Conservation (phyloP, 1,284 basidiomycete species). For the Amylostereum areolatum region DNA sequence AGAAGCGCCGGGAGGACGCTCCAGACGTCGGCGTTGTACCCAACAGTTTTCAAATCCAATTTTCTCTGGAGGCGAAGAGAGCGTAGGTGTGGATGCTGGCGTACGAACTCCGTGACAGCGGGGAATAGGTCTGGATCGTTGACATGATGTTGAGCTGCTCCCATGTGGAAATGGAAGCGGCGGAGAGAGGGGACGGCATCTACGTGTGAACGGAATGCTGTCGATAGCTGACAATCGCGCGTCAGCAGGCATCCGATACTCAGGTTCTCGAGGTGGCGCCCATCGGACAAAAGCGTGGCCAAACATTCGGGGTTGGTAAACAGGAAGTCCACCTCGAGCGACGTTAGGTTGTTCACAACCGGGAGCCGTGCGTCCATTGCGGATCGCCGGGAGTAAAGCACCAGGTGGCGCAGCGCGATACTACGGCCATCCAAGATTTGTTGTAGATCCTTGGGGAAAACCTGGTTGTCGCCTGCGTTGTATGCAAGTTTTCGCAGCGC, state of each 20-base stretch:
- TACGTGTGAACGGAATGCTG: slow-evolving; percentile 39
- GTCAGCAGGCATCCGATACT: slow-evolving; percentile 46
- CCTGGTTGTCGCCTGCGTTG: slow-evolving; percentile 31
- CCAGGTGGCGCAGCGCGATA: slow-evolving; percentile 46
- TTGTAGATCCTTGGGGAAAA: slow-evolving; percentile 28
- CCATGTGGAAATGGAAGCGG: slow-evolving; percentile 55
- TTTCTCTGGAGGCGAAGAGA: slow-evolving; percentile 47
- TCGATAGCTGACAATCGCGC: slow-evolving; percentile 33
- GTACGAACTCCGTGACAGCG: slow-evolving; percentile 58
- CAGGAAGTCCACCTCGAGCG: slow-evolving; percentile 53
- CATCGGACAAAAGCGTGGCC: slow-evolving; percentile 50
- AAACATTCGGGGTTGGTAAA: slow-evolving; percentile 47
- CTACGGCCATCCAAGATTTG: slow-evolving; percentile 50
- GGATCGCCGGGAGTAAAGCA: slow-evolving; percentile 51
- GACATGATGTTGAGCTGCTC: slow-evolving; percentile 32
- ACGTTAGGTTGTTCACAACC: slow-evolving; percentile 57
- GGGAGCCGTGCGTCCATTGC: slow-evolving; percentile 47
- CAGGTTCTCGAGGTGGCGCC: slow-evolving; percentile 57
- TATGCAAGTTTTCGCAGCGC: slow-evolving; percentile 56
- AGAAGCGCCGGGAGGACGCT: slow-evolving; percentile 58
- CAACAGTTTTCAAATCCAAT: slow-evolving; percentile 36
- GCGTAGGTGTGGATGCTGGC: slow-evolving; percentile 45
- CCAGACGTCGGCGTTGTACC: slow-evolving; percentile 63
- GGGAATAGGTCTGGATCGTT: slow-evolving; percentile 60
- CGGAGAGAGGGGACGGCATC: slow-evolving; percentile 51